phyloP scores from a whole-genome alignment of 768 basidiomycete genomes.

The Coprinopsis sp. region DNA sequence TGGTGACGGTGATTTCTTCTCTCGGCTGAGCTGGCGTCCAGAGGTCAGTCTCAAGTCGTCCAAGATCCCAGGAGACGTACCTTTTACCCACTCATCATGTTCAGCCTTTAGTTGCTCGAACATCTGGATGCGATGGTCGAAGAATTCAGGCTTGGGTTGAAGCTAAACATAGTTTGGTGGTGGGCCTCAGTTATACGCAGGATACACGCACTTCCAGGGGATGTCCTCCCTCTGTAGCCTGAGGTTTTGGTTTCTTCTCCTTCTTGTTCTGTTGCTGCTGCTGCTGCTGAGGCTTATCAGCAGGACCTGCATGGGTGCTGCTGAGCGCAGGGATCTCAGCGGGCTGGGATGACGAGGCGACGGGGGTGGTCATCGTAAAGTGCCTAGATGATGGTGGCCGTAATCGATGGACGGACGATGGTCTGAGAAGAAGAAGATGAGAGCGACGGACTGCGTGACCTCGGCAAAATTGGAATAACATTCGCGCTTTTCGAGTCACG shows the following conservation, averaged over 20 bases:
- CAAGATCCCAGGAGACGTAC: conserved; percentile 32
- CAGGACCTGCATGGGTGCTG: conserved; percentile 35
- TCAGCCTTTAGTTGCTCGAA: conserved; percentile 85
- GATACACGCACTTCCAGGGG: conserved; percentile 56
- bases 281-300: too few species aligned
- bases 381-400: conserved; percentile 18
- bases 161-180: conserved; percentile 43
- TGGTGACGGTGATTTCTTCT: conserved; percentile 75
- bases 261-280: conserved; percentile 25
- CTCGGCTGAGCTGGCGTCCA: conserved; percentile 62
- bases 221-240: conserved; percentile 32
- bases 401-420: conserved; percentile 24
- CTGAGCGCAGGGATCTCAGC: conserved; percentile 43
- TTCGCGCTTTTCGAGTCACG: too few species aligned
- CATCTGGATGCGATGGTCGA: conserved; percentile 85
- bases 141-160: conserved; percentile 78
- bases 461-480: too few species aligned
- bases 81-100: conserved; percentile 74
- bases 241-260: conserved; percentile 42
- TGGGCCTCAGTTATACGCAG: not conserved
- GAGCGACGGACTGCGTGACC: too few species aligned
- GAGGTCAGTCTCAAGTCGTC: conserved; percentile 6
- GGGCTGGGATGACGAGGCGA: conserved; percentile 52
- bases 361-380: conserved; percentile 49
- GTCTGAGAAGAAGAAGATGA: too few species aligned